phyloP scores from a whole-genome alignment of 441 rosid genomes.

The Aquilaria agallochum region DNA sequence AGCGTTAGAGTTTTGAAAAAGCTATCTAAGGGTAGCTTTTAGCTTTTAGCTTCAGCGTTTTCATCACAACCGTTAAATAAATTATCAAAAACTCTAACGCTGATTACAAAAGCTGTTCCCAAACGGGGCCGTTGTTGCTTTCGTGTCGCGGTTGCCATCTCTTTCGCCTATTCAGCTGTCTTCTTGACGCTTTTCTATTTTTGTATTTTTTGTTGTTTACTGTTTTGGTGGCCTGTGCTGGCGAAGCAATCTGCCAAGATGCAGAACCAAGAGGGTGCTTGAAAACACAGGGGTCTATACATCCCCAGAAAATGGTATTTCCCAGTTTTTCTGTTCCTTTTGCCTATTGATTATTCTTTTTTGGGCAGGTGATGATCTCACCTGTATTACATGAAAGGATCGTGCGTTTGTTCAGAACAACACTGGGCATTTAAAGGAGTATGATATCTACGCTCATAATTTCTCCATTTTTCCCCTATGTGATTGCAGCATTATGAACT shows the following conservation, averaged over 20 bases:
- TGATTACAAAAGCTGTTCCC: too few relatives aligned
- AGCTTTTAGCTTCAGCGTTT: too few relatives aligned
- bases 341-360: background rate
- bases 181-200: too few relatives aligned
- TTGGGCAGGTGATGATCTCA: background rate
- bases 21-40: too few relatives aligned
- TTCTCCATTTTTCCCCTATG: constrained; percentile 81
- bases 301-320: constrained; percentile 87
- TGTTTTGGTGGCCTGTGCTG: too few relatives aligned
- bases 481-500: constrained; percentile 20
- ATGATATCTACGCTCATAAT: constrained; percentile 68
- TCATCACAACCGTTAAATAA: too few relatives aligned
- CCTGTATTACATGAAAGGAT: constrained; percentile 72
- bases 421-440: constrained; percentile 76
- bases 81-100: too few relatives aligned
- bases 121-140: too few relatives aligned
- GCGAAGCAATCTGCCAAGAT: constrained; percentile 36
- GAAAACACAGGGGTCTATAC: constrained; percentile 69
- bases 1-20: too few relatives aligned
- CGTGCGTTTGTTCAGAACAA: constrained; percentile 91
- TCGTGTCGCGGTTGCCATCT: background rate
- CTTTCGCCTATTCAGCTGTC: background rate
- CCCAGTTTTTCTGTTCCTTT: background rate
- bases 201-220: too few relatives aligned
- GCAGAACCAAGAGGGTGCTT: constrained; percentile 87